Evolutionary conservation across 495 filamentous ascomycete species (phyloP).

Genomic region (Penicillium ucsense): DNA sequence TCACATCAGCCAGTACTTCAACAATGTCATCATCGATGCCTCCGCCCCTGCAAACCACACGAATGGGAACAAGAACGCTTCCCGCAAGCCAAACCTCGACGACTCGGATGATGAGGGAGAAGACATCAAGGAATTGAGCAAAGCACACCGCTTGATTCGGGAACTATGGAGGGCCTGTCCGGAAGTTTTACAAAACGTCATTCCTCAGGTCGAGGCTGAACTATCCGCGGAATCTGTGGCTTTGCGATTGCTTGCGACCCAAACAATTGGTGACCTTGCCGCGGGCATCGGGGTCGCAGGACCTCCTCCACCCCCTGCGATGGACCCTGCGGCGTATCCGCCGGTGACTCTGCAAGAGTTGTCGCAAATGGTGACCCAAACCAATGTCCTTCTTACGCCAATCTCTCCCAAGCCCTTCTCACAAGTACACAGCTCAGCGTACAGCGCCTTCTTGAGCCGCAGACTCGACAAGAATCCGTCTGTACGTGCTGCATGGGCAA

Average conservation of each 20-base stretch:
- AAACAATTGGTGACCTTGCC: conserved; percentile 90
- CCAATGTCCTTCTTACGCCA: conserved; percentile 65
- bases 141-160: conserved; percentile 79
- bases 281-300: conserved; percentile 86
- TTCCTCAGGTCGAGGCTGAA: conserved; percentile 90
- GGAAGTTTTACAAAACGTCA: conserved; percentile 79
- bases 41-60: conserved; percentile 39
- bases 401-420: conserved; percentile 76
- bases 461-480: conserved; percentile 72
- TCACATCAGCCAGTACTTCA: conserved; percentile 92
- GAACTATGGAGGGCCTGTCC: conserved; percentile 93
- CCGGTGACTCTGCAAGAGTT: conserved; percentile 57
- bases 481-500: conserved; percentile 78
- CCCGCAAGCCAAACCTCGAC: conserved; percentile 45
- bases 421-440: conserved; percentile 65
- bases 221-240: conserved; percentile 81
- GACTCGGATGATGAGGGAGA: conserved; percentile 74
- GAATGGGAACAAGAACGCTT: conserved; percentile 36
- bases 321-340: conserved; percentile 76
- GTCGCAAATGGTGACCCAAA: conserved; percentile 36
- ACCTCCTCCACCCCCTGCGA: conserved; percentile 56
- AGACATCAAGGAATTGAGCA: conserved; percentile 76
- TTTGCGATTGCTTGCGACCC: conserved; percentile 74
- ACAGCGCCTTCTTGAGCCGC: conserved; percentile 71
- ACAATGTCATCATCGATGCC: conserved; percentile 86